These are phyloP conservation scores for Noccaea caerulescens DNA, from an alignment of 345 rosid species.

Conservation along the genomic window DNA sequence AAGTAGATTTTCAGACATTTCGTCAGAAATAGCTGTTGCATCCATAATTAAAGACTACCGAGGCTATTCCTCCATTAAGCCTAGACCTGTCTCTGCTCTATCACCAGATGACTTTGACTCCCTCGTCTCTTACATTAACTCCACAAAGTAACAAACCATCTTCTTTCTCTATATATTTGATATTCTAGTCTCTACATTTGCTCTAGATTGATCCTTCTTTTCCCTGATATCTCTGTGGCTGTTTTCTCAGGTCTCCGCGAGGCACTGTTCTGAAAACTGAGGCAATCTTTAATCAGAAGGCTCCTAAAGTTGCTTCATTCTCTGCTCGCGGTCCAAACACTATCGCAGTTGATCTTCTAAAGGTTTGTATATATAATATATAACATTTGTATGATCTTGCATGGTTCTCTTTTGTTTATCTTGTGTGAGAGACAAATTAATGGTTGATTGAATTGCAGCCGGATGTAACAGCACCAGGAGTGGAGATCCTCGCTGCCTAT, in stretches of 20 bases:
- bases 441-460: conserved; percentile 46
- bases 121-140: conserved; percentile 39
- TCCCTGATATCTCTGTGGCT: not conserved
- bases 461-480: conserved; percentile 56
- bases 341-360: conserved; percentile 34
- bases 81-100: conserved; percentile 32
- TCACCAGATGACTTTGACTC: not conserved
- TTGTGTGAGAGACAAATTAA: not conserved
- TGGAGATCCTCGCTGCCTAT: conserved; percentile 51
- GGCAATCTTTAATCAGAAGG: conserved; percentile 16
- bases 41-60: not conserved
- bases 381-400: not conserved
- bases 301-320: conserved; percentile 41
- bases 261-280: conserved; percentile 41
- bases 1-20: accelerated
- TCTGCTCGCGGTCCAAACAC: conserved; percentile 48
- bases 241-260: conserved; percentile 26
- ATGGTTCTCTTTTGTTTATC: not conserved
- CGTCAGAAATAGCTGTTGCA: conserved; percentile 24
- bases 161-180: not conserved
- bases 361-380: conserved; percentile 19
- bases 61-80: not conserved
- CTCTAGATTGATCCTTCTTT: not conserved
- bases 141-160: conserved; percentile 42
- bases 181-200: not conserved